phyloP scores from a whole-genome alignment of 148 eudicot species.

The Amaranthus hypochondriacus region DNA sequence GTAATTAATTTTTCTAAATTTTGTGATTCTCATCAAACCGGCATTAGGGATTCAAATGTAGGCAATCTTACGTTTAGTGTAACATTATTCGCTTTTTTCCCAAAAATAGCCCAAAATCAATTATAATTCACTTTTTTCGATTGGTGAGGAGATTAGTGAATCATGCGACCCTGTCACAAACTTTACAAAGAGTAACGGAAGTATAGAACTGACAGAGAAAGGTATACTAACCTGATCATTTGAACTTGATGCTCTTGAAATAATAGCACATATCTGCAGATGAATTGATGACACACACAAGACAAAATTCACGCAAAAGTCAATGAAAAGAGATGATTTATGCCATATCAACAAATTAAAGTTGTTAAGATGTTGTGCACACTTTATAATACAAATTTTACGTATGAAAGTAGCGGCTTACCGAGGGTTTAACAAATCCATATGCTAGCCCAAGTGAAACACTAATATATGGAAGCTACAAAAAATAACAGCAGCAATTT shows the following conservation, averaged over 20 bases:
- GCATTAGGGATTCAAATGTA: too few species aligned
- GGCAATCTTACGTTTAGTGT: too few species aligned
- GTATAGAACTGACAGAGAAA: background rate
- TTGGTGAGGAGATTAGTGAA: too few species aligned
- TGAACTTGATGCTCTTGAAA: conserved; percentile 32
- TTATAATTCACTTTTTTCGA: too few species aligned
- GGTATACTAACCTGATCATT: conserved; percentile 27
- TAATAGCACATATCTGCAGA: conserved; percentile 29
- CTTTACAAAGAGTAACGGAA: too few species aligned
- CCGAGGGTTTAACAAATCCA: conserved; percentile 35
- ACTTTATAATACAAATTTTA: background rate
- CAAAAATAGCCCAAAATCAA: too few species aligned
- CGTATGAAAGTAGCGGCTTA: conserved; percentile 20
- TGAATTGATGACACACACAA: background rate
- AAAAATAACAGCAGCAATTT: background rate
- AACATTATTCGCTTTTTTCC: too few species aligned
- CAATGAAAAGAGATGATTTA: background rate
- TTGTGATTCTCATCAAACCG: too few species aligned
- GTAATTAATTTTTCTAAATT: too few species aligned
- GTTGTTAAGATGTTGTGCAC: too few species aligned
- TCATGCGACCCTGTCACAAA: too few species aligned
- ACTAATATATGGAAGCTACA: conserved; percentile 35
- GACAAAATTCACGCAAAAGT: background rate
- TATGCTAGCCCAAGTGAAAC: conserved; percentile 33
- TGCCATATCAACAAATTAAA: too few species aligned